Evolutionary conservation across 345 rosid species (phyloP), one percentile per base, ranked within the genome.

Genomic region (Heritiera littoralis): DNA sequence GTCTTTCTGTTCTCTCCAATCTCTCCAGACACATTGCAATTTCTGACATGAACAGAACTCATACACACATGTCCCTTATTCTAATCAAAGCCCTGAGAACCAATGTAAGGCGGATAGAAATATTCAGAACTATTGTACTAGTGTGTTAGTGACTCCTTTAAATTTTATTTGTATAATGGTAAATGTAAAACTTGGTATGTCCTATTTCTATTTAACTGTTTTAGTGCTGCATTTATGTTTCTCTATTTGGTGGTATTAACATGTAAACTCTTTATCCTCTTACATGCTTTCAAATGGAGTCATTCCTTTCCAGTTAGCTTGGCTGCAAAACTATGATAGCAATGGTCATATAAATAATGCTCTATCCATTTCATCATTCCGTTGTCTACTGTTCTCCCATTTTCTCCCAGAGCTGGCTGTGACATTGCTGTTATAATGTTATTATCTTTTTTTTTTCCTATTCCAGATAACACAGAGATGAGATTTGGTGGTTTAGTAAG

Each of bases 401-500:
- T 28, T 13, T 12, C 56, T 45, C 55, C 46, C 32, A 20, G 38
- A 60, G n/a, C 1, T 45, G 15, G 15, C 7, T 32, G 46, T n/a
- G 67, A 23, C 38, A 14, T 71, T 14, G 30, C 13, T 35, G 23
- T 58, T 43, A 55, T 7, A 35, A 48, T 58, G 54, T 18, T 40
- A 15, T 51, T 64, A 14, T 59, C 28, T 17, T 11, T 64, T 23
- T 17, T 6, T 77, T 10, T 77, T 55, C 60, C 32, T 65, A 15
- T 81, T 76, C 15, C 93, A 94, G 98, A 75, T 76, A 84, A 89
- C 76, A 85, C 86, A 23, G 92, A 89, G 88, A 93, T 93, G 98
- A 84, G 80, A 76, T 97, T 97, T 71, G 98, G 98, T 52, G 93
- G 92, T 40, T 83, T 97, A 64, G 6, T 97, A 74, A 94, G 98